Base-by-base conservation (phyloP, 805 yeast species). In the Wickerhamomyces silvicola region DNA sequence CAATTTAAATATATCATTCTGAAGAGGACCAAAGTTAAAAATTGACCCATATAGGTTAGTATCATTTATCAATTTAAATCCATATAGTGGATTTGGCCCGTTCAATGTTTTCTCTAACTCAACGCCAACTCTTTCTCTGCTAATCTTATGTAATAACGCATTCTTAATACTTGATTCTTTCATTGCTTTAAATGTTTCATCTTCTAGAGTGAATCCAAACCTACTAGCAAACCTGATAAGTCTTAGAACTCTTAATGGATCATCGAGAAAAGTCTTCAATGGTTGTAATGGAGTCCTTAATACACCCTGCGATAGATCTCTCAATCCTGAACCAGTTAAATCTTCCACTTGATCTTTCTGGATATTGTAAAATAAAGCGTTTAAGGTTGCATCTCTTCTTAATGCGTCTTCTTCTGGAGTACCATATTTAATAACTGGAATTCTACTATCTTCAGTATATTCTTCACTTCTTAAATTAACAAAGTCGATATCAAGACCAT, bases 381-480 rank as follows among this genome's bases (percentile, higher is more conserved):
- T 92, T 32, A 92, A 61, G 0, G 98, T 92, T 2, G 97, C 97
- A 60, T 92, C 99, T 51, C 99, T 68, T 48, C 99, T 70, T 42
- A 75, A 62, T 0, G 97, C 96, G 57, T 92, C 99, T 51, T 90
- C 83, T 39, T 73, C 70, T 0, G 97, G 90, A 0, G 97, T 87
- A 1, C 99, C 99, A 47, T 77, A 81, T 47, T 72, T 70, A 24
- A 85, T 75, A 2, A 63, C 55, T 1, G 99, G 99, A n/a, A 92
- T 86, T 33, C 98, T 62, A 30, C 94, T 81, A 23, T 80, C 79
- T 15, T 71, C 75, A 0, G 94, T 76, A 51, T 92, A 92, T 47
- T 75, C 81, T 52, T 92, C 98, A 23, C 80, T 78, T 42, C 99
- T 65, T 42, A 92, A 64, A 56, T 90, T 90, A 31, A 94, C 98